Base-by-base conservation (phyloP, 495 filamentous ascomycete genomes). In the Penicillium turbatum region DNA sequence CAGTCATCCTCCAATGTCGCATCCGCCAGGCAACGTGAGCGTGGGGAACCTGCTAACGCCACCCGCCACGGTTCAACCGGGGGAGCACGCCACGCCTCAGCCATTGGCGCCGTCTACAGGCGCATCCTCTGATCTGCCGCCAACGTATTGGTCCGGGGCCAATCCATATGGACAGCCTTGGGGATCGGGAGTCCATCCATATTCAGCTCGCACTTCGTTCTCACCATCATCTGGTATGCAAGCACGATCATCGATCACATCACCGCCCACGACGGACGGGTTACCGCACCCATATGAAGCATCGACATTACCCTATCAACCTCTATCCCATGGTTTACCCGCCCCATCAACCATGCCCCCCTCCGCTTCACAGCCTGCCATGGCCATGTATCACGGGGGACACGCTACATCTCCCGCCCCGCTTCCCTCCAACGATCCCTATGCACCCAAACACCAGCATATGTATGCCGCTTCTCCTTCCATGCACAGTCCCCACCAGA, bases 401-500 rank as follows among this genome's bases (percentile, higher is more conserved):
- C 81, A 84, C 41, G 75, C 79, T 6, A 71, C 86, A n/a, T 79
- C 84, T 5, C 77, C 82, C 11, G 79, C 80, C 32, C 75, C 83
- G 12, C 68, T 84, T n/a, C 75, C 81, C 26, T 74, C 81, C 5
- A 79, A 84, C 44, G 86, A 89, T 46, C 73, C 71, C 9, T 90
- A 86, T 60, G 74, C 71, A 46, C 63, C 81, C 36, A 79, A 87
- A 59, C 74, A 79, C 15, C 81, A 80, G 17, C 79, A 83, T 27
- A 52, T 73, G 12, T 86, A 82, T 56, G 78, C 77, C 44, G 50
- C 76, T 1, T 77, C 79, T 7, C 77, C 79, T n/a, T 72, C 79
- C n/a, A 73, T 85, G n/a, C 76, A 83, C 13, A 82, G 83, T 19
- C 79, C 88, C 8, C 84, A 88, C 54, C 83, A 84, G 48, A 54